A percentile compares a stretch with the other conserved stretches of the same genome.
phyloP scores from a whole-genome alignment of 2,329 filamentous ascomycete genomes.

The Aschersonia sp. region DNA sequence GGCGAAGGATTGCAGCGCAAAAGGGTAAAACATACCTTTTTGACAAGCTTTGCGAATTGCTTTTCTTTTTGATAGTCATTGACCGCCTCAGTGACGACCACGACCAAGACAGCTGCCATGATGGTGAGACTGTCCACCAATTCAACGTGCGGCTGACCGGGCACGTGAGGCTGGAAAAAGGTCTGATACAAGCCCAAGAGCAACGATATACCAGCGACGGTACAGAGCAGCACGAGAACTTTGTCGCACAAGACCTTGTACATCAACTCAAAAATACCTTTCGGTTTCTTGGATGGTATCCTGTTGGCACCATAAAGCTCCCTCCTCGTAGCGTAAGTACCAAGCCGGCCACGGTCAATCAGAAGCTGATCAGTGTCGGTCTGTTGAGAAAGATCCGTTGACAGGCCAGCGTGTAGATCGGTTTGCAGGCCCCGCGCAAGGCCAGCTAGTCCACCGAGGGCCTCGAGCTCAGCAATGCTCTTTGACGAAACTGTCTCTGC shows the following conservation, averaged over 20 bases:
- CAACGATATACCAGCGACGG: slow-evolving; percentile 50
- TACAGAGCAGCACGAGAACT: slow-evolving; percentile 50
- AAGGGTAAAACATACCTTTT: slow-evolving; percentile 13
- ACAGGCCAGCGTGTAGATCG: slow-evolving; percentile 1
- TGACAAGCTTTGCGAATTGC: slow-evolving; percentile 48
- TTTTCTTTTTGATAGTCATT: slow-evolving; percentile 57
- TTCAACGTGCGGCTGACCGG: slow-evolving; percentile 31
- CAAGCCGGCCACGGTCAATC: too few relatives aligned
- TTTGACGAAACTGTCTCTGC: slow-evolving; percentile 1
- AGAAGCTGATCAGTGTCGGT: background rate
- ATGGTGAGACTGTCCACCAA: slow-evolving; percentile 60
- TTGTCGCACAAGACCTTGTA: slow-evolving; percentile 3
- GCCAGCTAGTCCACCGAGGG: slow-evolving; percentile 1
- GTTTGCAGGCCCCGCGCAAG: slow-evolving; percentile 1
- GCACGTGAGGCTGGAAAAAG: slow-evolving; percentile 30
- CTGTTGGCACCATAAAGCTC: slow-evolving; percentile 1
- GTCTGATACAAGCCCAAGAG: slow-evolving; percentile 55
- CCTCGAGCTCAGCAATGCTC: slow-evolving; percentile 2
- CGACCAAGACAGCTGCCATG: slow-evolving; percentile 5
- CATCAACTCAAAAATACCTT: slow-evolving; percentile 1
- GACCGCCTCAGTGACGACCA: slow-evolving; percentile 16
- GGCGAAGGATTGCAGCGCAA: too few relatives aligned
- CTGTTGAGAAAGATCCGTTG: background rate
- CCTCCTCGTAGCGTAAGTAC: background rate
- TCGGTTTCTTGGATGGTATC: slow-evolving; percentile 1